Conservation (phyloP, 2,329 filamentous ascomycete species). For the Mycosphaerelloides madeirae region DNA sequence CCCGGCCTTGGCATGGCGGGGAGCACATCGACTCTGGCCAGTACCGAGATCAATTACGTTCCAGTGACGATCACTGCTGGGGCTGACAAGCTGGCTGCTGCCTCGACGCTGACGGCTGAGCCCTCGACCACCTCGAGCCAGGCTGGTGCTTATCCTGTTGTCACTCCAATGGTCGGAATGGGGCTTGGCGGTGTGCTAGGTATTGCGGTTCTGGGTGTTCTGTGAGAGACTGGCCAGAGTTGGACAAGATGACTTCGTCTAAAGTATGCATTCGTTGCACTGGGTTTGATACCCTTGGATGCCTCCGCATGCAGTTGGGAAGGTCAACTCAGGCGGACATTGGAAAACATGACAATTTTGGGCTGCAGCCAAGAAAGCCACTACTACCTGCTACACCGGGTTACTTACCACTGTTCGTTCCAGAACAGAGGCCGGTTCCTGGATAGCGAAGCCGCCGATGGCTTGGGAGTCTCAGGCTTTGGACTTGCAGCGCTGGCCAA, state of each 20-base stretch:
- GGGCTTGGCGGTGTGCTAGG: slow-evolving; percentile 8
- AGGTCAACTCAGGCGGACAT: too few species aligned
- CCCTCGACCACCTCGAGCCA: slow-evolving; percentile 9
- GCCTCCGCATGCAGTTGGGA: too few species aligned
- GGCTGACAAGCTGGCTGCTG: slow-evolving; percentile 17
- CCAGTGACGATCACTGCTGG: slow-evolving; percentile 28
- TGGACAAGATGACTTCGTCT: neutral
- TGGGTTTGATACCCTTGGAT: too few species aligned
- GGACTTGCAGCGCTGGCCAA: too few species aligned
- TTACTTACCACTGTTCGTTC: too few species aligned
- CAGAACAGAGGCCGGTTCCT: too few species aligned
- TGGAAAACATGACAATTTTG: too few species aligned
- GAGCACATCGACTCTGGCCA: slow-evolving; percentile 27
- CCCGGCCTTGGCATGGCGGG: slow-evolving; percentile 22
- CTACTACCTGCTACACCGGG: too few species aligned
- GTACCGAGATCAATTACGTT: slow-evolving; percentile 25
- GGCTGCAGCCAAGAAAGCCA: too few species aligned
- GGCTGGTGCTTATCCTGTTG: slow-evolving; percentile 7
- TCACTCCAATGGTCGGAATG: slow-evolving; percentile 9
- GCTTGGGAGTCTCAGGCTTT: too few species aligned
- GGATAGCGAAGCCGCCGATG: too few species aligned
- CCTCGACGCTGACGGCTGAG: slow-evolving; percentile 10
- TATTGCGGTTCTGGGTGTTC: slow-evolving; percentile 12
- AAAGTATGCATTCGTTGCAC: too few species aligned
- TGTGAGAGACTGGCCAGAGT: slow-evolving; percentile 5